Base-by-base conservation (phyloP, 2,329 filamentous ascomycete species). In the Podosphaera fusca region DNA sequence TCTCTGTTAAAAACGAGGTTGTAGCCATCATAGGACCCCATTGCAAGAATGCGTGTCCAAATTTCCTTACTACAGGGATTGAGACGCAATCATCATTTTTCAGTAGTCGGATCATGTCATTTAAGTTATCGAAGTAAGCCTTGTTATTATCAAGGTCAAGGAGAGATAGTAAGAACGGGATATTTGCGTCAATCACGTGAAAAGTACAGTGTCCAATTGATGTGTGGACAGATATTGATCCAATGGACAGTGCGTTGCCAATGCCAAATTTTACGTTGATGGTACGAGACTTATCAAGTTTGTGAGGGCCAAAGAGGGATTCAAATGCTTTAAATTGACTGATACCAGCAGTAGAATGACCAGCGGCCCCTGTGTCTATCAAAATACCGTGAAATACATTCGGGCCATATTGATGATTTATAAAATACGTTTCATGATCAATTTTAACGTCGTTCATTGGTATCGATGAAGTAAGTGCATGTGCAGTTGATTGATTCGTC, bases 11-110 rank as follows among this genome's bases (percentile, higher is more conserved):
- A 30, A 40, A 54, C 29, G 21, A 31, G 8, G 36, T 40, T 40
- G 7, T 42, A 40, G n/a, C 35, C n/a, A 29, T 31, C 10, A 40
- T 42, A 30, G 34, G n/a, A 1, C 34, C 34, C 52, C 5, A 42
- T 30, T 54, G 14, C 7, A 54, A 29, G 7, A 38, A 54, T 54
- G 34, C 35, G 35, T 54, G 52, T 31, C 52, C 33, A 10, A 38
- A 54, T 30, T 54, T 54, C 40, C 52, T 38, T 40, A 54, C 31
- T 35, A 51, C 49, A 51, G 49, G 49, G 35, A 54, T 29, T 54
- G 34, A 40, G 7, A 54, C 10, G n/a, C 52, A 40, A 29, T 30
- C 31, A 30, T 40, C 35, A 42, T 40, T 42, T 5, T 42, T 38
- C 12, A 21, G 10, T 30, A 40, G 51, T 40, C 8, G 51, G 34